These are phyloP conservation scores for Pleurozium schreberi DNA, from an alignment of 225 moss, liverwort and hornwort species.

Conservation along the genomic window DNA sequence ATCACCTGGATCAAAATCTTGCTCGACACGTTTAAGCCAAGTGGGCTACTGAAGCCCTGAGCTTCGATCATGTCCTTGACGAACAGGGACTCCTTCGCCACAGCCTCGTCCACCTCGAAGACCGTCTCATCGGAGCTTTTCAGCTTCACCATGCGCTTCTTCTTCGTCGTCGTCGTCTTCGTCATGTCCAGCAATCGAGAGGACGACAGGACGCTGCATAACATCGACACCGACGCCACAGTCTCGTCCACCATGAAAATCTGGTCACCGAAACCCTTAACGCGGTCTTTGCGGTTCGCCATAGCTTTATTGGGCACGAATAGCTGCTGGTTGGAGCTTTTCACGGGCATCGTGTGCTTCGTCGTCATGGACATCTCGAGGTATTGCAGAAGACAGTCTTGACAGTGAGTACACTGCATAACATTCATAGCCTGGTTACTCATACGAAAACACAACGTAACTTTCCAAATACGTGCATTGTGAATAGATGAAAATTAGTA, in stretches of 20 bases:
- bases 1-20: constrained; percentile 15
- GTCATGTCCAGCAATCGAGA: background rate
- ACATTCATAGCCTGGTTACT: background rate
- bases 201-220: background rate
- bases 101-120: constrained; percentile 26
- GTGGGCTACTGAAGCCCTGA: background rate
- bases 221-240: background rate
- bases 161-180: background rate
- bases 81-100: constrained; percentile 14
- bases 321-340: background rate
- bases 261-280: background rate
- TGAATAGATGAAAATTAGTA: background rate
- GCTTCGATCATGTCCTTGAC: constrained; percentile 19
- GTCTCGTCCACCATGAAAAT: background rate
- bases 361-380: background rate
- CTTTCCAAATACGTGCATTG: too few species aligned
- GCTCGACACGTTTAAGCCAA: constrained; percentile 23
- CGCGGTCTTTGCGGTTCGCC: background rate
- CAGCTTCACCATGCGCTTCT: background rate
- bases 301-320: background rate
- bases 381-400: background rate
- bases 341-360: background rate
- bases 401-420: background rate
- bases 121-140: constrained; percentile 11
- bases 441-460: background rate